phyloP scores from a whole-genome alignment of 176 grass and related monocot genomes.

The Lolium rigidum region DNA sequence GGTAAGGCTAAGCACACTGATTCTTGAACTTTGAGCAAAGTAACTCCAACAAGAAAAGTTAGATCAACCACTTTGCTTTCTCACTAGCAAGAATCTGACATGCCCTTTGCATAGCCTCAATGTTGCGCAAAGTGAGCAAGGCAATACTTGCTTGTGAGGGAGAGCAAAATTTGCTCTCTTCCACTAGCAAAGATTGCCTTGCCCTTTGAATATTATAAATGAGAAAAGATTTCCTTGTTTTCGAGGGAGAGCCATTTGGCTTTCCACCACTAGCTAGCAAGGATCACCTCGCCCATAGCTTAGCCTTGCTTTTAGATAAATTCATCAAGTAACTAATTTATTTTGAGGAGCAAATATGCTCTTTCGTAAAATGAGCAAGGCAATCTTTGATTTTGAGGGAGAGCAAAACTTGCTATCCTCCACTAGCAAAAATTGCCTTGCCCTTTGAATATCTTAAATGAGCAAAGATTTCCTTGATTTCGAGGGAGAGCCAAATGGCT shows the following conservation, averaged over 20 bases:
- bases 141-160: background rate
- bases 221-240: background rate
- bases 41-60: background rate
- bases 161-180: background rate
- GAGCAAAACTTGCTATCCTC: background rate
- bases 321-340: background rate
- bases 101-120: background rate
- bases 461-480: background rate
- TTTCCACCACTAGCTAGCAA: background rate
- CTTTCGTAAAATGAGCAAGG: background rate
- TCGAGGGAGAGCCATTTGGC: background rate
- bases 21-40: too few species aligned
- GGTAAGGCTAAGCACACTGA: too few species aligned
- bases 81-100: background rate
- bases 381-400: background rate
- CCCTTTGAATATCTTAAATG: background rate
- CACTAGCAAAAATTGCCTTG: background rate
- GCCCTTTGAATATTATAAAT: background rate
- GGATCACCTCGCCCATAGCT: background rate
- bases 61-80: background rate
- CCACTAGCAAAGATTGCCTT: conserved; percentile 1
- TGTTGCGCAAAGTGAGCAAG: background rate
- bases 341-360: background rate
- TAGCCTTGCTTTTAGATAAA: background rate
- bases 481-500: background rate